Evolutionary conservation across 768 basidiomycete genomes (phyloP).

Genomic region (Panaeolus papilionaceus): DNA sequence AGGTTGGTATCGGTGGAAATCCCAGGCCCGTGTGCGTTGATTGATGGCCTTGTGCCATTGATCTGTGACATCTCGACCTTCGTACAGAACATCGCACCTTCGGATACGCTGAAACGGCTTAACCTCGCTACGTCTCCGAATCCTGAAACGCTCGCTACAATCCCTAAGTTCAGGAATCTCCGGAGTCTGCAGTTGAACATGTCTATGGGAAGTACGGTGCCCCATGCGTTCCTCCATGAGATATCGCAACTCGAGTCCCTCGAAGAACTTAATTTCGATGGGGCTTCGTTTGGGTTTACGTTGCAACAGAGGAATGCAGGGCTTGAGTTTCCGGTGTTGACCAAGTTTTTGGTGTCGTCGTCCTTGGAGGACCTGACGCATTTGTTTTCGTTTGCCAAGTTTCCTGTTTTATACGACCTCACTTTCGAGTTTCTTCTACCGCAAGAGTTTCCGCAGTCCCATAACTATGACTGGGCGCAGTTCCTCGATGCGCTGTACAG

Average conservation of each 20-base stretch:
- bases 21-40: background rate
- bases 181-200: background rate
- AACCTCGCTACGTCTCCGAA: background rate
- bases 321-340: background rate
- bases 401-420: background rate
- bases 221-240: background rate
- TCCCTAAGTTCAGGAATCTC: background rate
- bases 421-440: background rate
- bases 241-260: background rate
- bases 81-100: background rate
- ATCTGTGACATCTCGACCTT: background rate
- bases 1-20: background rate
- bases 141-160: background rate
- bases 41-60: background rate
- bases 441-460: background rate
- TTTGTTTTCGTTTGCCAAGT: background rate
- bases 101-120: background rate
- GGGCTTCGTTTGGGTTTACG: background rate
- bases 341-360: background rate
- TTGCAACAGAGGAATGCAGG: background rate
- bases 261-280: background rate
- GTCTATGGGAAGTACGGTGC: background rate
- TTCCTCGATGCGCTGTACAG: background rate
- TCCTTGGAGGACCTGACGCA: background rate
- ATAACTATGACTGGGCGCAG: background rate